These are phyloP conservation scores for Microdochium paspali DNA, from an alignment of 2,329 filamentous ascomycete genomes.

Conservation along the genomic window DNA sequence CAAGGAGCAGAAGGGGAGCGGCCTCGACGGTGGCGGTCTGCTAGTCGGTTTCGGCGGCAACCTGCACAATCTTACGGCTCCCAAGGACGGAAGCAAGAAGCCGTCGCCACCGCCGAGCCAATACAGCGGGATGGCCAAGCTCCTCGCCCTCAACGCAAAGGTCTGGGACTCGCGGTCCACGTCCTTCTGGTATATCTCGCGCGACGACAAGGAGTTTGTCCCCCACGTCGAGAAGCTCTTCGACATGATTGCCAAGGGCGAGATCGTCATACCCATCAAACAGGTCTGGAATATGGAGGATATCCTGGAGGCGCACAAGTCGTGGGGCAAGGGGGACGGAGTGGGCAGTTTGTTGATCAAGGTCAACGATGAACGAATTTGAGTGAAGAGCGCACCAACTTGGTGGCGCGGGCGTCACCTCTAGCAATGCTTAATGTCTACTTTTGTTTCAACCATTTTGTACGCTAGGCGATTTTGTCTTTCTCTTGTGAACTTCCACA, in stretches of 20 bases:
- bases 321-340: slow-evolving; percentile 23
- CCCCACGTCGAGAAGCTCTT: slow-evolving; percentile 20
- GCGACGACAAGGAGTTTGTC: slow-evolving; percentile 21
- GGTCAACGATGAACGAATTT: slow-evolving; percentile 9
- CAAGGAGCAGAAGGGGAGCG: not conserved
- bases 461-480: too few relatives aligned
- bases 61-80: slow-evolving; percentile 28
- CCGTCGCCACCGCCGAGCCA: slow-evolving; percentile 9
- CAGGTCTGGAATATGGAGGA: slow-evolving; percentile 29
- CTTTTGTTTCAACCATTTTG: too few relatives aligned
- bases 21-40: not conserved
- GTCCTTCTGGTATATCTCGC: slow-evolving; percentile 24
- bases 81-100: slow-evolving; percentile 14
- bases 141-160: slow-evolving; percentile 16
- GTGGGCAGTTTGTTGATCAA: slow-evolving; percentile 26
- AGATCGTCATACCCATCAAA: slow-evolving; percentile 26
- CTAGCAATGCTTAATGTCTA: too few relatives aligned
- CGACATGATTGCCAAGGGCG: slow-evolving; percentile 17
- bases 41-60: slow-evolving; percentile 16
- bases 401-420: too few relatives aligned
- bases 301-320: slow-evolving; percentile 24
- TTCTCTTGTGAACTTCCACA: too few relatives aligned
- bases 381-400: too few relatives aligned
- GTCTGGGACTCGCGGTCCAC: slow-evolving; percentile 16
- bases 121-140: slow-evolving; percentile 17